Conservation (phyloP, 2,329 filamentous ascomycete species). For the Madurella mycetomatis region DNA sequence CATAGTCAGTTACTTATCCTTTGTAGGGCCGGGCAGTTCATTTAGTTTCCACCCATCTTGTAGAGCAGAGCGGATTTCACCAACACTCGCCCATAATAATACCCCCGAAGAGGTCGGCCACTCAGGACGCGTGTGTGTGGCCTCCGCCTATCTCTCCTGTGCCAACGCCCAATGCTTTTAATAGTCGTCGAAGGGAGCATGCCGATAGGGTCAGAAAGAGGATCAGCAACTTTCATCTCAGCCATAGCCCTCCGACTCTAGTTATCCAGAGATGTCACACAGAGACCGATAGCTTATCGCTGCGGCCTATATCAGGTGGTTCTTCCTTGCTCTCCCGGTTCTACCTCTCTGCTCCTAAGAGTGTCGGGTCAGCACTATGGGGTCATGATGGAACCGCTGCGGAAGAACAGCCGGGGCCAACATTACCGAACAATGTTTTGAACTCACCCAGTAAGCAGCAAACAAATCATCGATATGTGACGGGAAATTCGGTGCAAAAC, state of each 20-base stretch:
- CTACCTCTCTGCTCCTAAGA: slow-evolving; percentile 32
- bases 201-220: slow-evolving; percentile 37
- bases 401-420: not conserved
- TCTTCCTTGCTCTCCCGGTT: slow-evolving; percentile 36
- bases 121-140: slow-evolving; percentile 6
- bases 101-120: not conserved
- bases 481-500: too few relatives aligned
- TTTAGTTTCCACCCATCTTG: too few relatives aligned
- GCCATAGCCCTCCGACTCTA: slow-evolving; percentile 28
- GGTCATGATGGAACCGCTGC: slow-evolving; percentile 15
- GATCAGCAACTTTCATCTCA: slow-evolving; percentile 35
- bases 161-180: slow-evolving; percentile 23
- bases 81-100: not conserved
- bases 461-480: too few relatives aligned
- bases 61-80: too few relatives aligned
- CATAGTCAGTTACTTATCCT: not conserved
- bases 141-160: slow-evolving; percentile 14
- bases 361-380: slow-evolving; percentile 27
- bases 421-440: not conserved
- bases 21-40: not conserved
- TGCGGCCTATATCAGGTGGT: slow-evolving; percentile 16
- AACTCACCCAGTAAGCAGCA: too few relatives aligned
- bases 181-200: slow-evolving; percentile 35
- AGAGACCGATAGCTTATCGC: slow-evolving; percentile 31
- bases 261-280: slow-evolving; percentile 40